phyloP scores from a whole-genome alignment of 73 alveolate species.

The Blepharisma japonicum region DNA sequence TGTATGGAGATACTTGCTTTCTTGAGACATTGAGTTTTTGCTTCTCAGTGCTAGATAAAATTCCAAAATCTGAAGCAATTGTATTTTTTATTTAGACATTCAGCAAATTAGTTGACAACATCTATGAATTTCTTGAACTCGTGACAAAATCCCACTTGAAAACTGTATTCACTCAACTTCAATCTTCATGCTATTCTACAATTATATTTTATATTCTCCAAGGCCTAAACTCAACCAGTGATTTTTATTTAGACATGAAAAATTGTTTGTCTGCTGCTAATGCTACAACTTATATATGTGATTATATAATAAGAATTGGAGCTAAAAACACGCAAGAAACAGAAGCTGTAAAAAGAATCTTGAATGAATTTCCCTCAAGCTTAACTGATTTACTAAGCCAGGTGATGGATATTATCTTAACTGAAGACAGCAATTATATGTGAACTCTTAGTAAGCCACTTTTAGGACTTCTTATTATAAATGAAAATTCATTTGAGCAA shows the following conservation, averaged over 20 bases:
- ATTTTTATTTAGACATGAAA: conserved; percentile 6
- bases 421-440: conserved; percentile 12
- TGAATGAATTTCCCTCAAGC: background rate
- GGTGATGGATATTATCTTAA: conserved; percentile 5
- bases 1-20: conserved; percentile 21
- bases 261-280: background rate
- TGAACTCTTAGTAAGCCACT: conserved; percentile 23
- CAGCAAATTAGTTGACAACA: background rate
- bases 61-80: background rate
- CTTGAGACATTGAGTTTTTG: background rate
- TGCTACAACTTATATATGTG: background rate
- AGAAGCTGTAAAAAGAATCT: too few species aligned
- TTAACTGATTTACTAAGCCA: background rate
- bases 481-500: background rate
- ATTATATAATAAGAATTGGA: background rate
- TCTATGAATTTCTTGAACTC: background rate
- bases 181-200: background rate
- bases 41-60: conserved; percentile 1
- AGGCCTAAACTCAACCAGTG: background rate
- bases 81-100: conserved; percentile 17
- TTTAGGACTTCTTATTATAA: background rate
- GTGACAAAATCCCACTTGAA: conserved; percentile 1
- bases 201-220: background rate
- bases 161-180: background rate
- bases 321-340: too few species aligned